Evolutionary conservation across 75 land plant species (phyloP).

Genomic region (Adiantum capillusveneris): DNA sequence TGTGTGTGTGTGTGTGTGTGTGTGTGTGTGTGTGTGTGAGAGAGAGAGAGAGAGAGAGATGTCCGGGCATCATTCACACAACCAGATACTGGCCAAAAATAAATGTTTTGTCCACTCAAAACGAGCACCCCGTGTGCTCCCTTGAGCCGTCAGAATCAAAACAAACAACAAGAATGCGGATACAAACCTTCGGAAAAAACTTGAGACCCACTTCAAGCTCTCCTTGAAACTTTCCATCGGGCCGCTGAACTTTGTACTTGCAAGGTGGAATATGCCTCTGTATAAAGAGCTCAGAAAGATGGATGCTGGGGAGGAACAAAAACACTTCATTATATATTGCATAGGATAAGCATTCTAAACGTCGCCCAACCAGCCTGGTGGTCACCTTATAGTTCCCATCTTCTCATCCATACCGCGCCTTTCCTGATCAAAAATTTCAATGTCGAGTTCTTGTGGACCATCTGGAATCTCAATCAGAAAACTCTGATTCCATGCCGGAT

Average conservation of each 20-base stretch:
- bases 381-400: neutral
- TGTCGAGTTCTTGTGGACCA: neutral
- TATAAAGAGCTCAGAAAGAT: neutral
- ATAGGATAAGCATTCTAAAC: no score
- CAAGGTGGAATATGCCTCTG: neutral
- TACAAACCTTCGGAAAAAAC: neutral
- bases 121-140: no score
- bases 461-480: neutral
- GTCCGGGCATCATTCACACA: no score
- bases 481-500: neutral
- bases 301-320: neutral
- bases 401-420: neutral
- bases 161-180: no score
- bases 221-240: conserved; percentile 1
- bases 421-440: neutral
- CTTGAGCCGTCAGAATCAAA: no score
- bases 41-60: no score
- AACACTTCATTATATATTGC: no score
- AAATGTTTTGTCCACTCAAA: no score
- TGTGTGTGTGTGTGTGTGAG: no score
- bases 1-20: no score
- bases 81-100: no score
- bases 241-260: neutral
- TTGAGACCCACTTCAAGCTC: neutral
- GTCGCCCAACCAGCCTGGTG: no score